Evolutionary conservation across 176 grass and related monocot genomes (phyloP), one percentile per base, ranked within the genome.

Genomic region (Elymus sibiricus): DNA sequence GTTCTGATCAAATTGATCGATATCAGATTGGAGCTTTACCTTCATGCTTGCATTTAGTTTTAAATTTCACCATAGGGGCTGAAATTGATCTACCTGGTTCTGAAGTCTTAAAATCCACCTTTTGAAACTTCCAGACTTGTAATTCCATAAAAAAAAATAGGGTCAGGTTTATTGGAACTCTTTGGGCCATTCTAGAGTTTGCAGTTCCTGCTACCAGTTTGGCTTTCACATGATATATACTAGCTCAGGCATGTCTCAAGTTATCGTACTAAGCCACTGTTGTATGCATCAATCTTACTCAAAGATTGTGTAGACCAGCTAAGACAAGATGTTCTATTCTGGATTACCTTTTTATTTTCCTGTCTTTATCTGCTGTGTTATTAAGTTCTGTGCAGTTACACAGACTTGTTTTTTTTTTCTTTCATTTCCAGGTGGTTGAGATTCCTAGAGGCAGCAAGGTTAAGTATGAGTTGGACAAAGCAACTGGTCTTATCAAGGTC

Each of bases 401-500:
- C 40, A 5, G 1, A 80, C 11, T 24, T 69, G 11, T 25, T 80
- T 87, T 65, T 53, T 53, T 22, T 22, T 56, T 3, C 2, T 75
- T 49, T 16, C 35, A 91, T 43, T 83, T 19, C 44, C 86, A 98
- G 95, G 95, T 98, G 21, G 74, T 98, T 83, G 95, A 98, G 86
- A 98, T 98, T 88, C 82, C 93, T 49, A 98, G 95, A 78, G 95
- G 95, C 43, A 95, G 91, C 86, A 98, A 98, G 86, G 95, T 98
- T 38, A 98, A 98, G 83, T 94, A 98, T 86, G 95, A 98, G 47
- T 68, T 98, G 74, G 95, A 98, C 84, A 98, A 98, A 83, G 24
- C 51, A 34, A 94, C 66, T 82, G 93, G 96, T 68, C 93, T 98
- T 55, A 98, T 98, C 81, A 98, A 98, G 93, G 96, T 98, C 65